A percentile compares a stretch with the other conserved stretches of the same genome.
Evolutionary conservation across 139 green algal genomes (phyloP).

Genomic region (Tetraselmis chui): DNA sequence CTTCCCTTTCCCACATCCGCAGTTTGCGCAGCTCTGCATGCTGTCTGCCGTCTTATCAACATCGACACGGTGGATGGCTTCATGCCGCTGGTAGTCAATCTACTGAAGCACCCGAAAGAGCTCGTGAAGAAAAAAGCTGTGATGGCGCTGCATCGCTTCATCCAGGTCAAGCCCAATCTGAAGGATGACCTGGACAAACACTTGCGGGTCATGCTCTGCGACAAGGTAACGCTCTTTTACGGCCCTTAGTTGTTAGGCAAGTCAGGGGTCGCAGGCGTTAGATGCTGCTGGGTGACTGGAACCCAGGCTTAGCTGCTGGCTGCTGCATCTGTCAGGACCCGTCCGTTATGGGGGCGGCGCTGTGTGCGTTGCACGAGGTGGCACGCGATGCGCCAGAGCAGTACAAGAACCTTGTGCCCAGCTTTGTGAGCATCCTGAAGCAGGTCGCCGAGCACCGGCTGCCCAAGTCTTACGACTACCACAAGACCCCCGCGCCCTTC

Average conservation of each 20-base stretch:
- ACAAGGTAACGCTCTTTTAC: too few species aligned
- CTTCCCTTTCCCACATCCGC: neutral
- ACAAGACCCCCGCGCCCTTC: conserved; percentile 91
- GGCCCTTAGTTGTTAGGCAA: neutral
- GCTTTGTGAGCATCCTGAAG: conserved; percentile 92
- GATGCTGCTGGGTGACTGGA: neutral
- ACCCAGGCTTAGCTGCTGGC: too few species aligned
- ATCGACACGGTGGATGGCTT: conserved; percentile 4
- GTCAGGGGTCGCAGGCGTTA: neutral
- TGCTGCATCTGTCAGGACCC: conserved; percentile 76
- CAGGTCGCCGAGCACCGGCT: conserved; percentile 80
- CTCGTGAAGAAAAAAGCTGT: conserved; percentile 93
- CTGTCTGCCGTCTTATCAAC: conserved; percentile 33
- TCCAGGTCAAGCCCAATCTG: conserved; percentile 32
- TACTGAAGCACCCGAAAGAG: conserved; percentile 49
- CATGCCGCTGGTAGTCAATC: conserved; percentile 43
- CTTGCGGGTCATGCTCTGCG: conserved; percentile 60
- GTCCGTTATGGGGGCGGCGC: conserved; percentile 86
- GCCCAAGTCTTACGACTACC: conserved; percentile 90
- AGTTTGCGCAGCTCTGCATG: conserved; percentile 52
- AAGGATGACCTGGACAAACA: conserved; percentile 57
- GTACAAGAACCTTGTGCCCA: conserved; percentile 83
- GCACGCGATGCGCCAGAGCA: conserved; percentile 43
- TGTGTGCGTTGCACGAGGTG: conserved; percentile 82
- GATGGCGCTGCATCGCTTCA: conserved; percentile 80